Evolutionary conservation across 257 asterid species (phyloP).

Genomic region (Penstemon davidsonii): DNA sequence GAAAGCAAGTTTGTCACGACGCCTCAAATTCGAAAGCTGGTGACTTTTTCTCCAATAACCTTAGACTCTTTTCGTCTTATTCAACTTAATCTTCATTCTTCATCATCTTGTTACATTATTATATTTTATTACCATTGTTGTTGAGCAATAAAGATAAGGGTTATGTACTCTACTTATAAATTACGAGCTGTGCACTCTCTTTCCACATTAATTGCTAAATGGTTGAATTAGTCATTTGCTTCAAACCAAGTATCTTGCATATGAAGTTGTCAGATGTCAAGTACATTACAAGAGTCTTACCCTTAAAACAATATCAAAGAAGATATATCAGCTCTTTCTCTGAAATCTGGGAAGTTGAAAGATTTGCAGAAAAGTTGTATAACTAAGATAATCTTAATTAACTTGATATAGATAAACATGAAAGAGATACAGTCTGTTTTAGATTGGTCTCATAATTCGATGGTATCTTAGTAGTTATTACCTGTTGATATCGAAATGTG

Average conservation of each 20-base stretch:
- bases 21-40: conserved; percentile 59
- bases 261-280: too few species aligned
- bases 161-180: conserved; percentile 20
- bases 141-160: conserved; percentile 19
- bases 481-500: conserved; percentile 2
- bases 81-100: conserved; percentile 9
- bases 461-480: conserved; percentile 1
- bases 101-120: conserved; percentile 16
- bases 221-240: too few species aligned
- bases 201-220: background rate
- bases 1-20: conserved; percentile 49
- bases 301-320: too few species aligned
- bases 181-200: conserved; percentile 6
- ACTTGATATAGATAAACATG: too few species aligned
- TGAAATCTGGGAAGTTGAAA: too few species aligned
- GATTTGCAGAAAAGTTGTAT: too few species aligned
- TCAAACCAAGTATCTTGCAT: too few species aligned
- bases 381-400: too few species aligned
- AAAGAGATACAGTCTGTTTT: too few species aligned
- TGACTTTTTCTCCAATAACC: conserved; percentile 33
- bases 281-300: too few species aligned
- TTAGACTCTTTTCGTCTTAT: conserved; percentile 22
- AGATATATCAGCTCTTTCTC: too few species aligned
- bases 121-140: conserved; percentile 1
- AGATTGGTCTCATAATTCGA: conserved; percentile 2